Base-by-base conservation (phyloP, 2,329 filamentous ascomycete genomes). In the Akanthomyces lecanii region DNA sequence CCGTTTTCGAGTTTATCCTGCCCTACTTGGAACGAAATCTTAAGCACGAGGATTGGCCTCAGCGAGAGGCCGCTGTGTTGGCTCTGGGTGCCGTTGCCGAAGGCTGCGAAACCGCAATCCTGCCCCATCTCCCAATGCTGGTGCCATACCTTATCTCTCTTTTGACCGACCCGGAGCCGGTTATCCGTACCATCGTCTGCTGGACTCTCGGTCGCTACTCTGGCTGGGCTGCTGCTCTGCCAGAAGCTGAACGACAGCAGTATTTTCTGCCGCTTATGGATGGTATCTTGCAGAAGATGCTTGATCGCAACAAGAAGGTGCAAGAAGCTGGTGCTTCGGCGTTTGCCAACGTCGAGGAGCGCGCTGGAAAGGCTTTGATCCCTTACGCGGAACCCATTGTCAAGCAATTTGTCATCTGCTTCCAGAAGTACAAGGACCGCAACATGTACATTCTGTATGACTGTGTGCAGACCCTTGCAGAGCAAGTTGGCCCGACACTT, bases 401-500 rank as follows among this genome's bases (percentile, higher is more conserved):
- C 60, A 89, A 88, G 65, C 95, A 98, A 73, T 98, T 94, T 71
- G 92, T 97, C 59, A 82, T 85, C 65, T 99, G 95, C 76, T 99
- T 99, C 76, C 85, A 82, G 60, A 92, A 90, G 76, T 99, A 98
- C 85, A 98, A 99, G 82, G 94, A 98, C 76, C 89, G 92, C 71
- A 99, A 99, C 79, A 97, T 98, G 87, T 97, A 96, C 79, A 96
- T 98, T 61, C 85, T 99, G 40, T 99, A 99, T 78, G 95, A 99
- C 77, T 98, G 95, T 75, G 91, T 99, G 40, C 95, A 99, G 78
- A 99, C 95, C 0, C 81, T 99, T 63, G 95, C 95, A 4, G 95
- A 99, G 75, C 89, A 92, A 71, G 89, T 98, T 61, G 92, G 92
- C 12, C 87, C 89, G 7, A 86, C 89, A 40, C 81, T 99, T 67